Conservation (phyloP, 2,329 filamentous ascomycete genomes). For the Verticillium longisporum region DNA sequence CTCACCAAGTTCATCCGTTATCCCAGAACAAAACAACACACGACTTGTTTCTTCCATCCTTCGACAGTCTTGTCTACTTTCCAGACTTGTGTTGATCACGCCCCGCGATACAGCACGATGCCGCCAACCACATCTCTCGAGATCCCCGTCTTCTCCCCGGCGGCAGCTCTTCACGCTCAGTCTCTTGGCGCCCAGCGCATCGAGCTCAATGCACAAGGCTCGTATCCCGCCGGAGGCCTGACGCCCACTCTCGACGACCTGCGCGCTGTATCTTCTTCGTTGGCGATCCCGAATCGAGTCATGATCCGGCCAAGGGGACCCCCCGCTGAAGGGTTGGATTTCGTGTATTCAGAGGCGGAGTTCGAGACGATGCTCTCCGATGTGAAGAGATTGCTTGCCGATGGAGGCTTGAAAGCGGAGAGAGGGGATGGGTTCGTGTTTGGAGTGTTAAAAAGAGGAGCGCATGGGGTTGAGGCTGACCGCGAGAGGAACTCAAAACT, state of each 20-base stretch:
- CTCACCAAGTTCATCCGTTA: background rate
- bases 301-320: slow-evolving; percentile 48
- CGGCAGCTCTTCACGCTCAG: slow-evolving; percentile 30
- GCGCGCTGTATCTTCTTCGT: slow-evolving; percentile 7
- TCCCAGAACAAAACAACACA: background rate
- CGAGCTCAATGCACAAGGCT: slow-evolving; percentile 46
- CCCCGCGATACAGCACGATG: background rate
- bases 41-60: background rate
- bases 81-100: background rate
- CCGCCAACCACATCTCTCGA: slow-evolving; percentile 31
- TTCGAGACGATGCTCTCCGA: slow-evolving; percentile 36
- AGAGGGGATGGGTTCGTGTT: slow-evolving; percentile 52
- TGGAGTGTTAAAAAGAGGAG: slow-evolving; percentile 29
- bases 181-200: slow-evolving; percentile 39
- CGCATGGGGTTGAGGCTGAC: slow-evolving; percentile 26
- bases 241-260: slow-evolving; percentile 40
- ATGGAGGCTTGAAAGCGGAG: slow-evolving; percentile 26
- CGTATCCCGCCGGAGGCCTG: slow-evolving; percentile 43
- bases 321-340: slow-evolving; percentile 25
- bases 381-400: slow-evolving; percentile 12
- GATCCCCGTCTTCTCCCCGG: slow-evolving; percentile 45
- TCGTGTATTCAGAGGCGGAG: slow-evolving; percentile 40
- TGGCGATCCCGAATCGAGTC: slow-evolving; percentile 37
- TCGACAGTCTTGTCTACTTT: no score
- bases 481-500: slow-evolving; percentile 30